phyloP scores from a whole-genome alignment of 2,329 filamentous ascomycete species.

The Colletotrichum endophyticum region DNA sequence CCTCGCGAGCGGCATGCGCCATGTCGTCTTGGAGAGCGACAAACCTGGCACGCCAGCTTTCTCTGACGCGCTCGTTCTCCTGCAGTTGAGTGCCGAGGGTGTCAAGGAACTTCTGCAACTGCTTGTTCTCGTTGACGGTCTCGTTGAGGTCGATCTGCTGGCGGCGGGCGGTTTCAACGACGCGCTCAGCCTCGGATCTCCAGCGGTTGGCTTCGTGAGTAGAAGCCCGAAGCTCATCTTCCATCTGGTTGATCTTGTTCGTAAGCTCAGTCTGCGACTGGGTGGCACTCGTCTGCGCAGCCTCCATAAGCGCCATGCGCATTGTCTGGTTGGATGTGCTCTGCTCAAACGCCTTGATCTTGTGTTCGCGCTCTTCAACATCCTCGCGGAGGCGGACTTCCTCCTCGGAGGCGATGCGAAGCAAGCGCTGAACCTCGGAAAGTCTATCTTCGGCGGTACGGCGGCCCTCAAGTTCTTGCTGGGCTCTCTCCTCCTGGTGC shows the following conservation, averaged over 20 bases:
- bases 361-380: conserved; percentile 72
- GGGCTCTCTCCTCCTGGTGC: conserved; percentile 65
- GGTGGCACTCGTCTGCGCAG: conserved; percentile 64
- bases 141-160: conserved; percentile 54
- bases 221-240: conserved; percentile 59
- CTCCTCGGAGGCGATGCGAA: conserved; percentile 75
- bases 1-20: conserved; percentile 76
- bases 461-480: conserved; percentile 67
- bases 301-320: conserved; percentile 71
- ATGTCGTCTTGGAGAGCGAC: conserved; percentile 88
- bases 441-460: conserved; percentile 75
- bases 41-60: conserved; percentile 84
- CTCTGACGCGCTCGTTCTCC: conserved; percentile 83
- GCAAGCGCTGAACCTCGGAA: conserved; percentile 72
- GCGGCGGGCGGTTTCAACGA: conserved; percentile 55
- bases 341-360: conserved; percentile 66
- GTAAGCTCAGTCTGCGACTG: conserved; percentile 61
- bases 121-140: conserved; percentile 67
- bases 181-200: conserved; percentile 66
- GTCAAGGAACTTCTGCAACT: conserved; percentile 75
- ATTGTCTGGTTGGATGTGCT: conserved; percentile 58
- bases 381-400: conserved; percentile 70
- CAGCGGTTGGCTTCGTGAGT: conserved; percentile 65
- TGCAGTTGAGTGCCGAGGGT: conserved; percentile 80
- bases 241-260: conserved; percentile 58